phyloP scores from a whole-genome alignment of 352 stramenopile species.

The Globisporangium camurandrum region DNA sequence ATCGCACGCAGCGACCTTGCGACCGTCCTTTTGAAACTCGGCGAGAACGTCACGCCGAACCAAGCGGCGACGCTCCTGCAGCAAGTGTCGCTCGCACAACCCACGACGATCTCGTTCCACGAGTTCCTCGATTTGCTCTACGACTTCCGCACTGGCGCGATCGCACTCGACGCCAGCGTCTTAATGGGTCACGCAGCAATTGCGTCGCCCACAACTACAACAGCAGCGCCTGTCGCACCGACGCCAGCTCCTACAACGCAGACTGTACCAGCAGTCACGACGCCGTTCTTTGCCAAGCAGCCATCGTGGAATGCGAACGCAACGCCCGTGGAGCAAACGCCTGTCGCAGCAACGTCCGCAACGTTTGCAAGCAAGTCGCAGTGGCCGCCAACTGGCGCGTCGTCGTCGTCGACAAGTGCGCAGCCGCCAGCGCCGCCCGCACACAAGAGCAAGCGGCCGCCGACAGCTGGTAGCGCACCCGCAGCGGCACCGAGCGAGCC shows the following conservation, averaged over 20 bases:
- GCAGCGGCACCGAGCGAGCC: constrained; percentile 1
- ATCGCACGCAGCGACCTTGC: constrained; percentile 41
- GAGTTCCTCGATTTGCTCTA: constrained; percentile 79
- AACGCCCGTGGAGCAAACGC: not conserved
- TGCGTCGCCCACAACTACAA: constrained; percentile 4
- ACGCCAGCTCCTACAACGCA: constrained; percentile 4
- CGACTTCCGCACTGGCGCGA: constrained; percentile 63
- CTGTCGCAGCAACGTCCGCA: not conserved
- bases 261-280: constrained; percentile 6
- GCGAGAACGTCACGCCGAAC: constrained; percentile 67
- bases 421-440: not conserved
- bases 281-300: constrained; percentile 14
- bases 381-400: constrained; percentile 11
- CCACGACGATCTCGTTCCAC: constrained; percentile 53
- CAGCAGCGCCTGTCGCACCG: constrained; percentile 1
- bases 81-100: constrained; percentile 45
- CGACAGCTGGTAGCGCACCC: too few relatives aligned
- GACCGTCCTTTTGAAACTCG: constrained; percentile 65
- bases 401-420: not conserved
- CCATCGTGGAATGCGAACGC: constrained; percentile 4
- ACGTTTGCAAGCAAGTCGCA: constrained; percentile 12
- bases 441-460: constrained; percentile 12
- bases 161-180: constrained; percentile 37
- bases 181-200: constrained; percentile 38
- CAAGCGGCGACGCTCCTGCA: constrained; percentile 53